Percentiles rank a stretch among this genome's conserved stretches.
Conservation (phyloP, 179 eudicot genomes). For the Beta corolliflora region DNA sequence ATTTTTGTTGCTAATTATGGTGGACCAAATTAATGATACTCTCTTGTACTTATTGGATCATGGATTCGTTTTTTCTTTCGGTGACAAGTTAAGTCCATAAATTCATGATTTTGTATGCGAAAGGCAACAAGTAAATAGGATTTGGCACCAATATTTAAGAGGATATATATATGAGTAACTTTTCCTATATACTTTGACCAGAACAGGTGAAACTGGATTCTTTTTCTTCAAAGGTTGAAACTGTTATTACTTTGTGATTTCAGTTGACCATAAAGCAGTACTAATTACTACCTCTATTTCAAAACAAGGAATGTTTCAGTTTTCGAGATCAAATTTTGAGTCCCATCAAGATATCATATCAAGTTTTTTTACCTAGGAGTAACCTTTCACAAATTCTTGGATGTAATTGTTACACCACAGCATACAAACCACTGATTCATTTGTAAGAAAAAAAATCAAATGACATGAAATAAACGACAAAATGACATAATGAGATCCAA, state of each 20-base stretch:
- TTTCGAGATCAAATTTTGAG: too few relatives aligned
- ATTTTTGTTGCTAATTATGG: slow-evolving; percentile 15
- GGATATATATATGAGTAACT: neutral
- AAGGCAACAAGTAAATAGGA: slow-evolving; percentile 16
- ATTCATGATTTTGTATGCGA: slow-evolving; percentile 27
- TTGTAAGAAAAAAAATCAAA: too few relatives aligned
- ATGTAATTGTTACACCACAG: too few relatives aligned
- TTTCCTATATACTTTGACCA: neutral
- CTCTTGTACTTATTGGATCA: slow-evolving; percentile 24
- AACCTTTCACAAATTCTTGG: too few relatives aligned
- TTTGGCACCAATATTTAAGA: slow-evolving; percentile 6
- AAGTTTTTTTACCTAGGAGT: too few relatives aligned
- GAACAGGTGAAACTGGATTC: neutral
- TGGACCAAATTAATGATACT: slow-evolving; percentile 21
- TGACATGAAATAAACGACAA: too few relatives aligned
- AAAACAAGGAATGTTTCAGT: too few relatives aligned
- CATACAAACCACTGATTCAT: too few relatives aligned
- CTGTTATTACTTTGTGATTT: neutral
- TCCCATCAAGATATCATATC: too few relatives aligned
- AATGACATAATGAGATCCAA: too few relatives aligned
- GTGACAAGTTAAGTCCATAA: slow-evolving; percentile 25
- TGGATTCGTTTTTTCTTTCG: slow-evolving; percentile 22
- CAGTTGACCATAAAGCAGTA: neutral
- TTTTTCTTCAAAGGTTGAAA: neutral
- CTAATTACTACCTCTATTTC: neutral